A percentile compares a stretch with the other conserved stretches of the same genome.
Conservation (phyloP, 768 basidiomycete genomes). For the Pholiota conissans region DNA sequence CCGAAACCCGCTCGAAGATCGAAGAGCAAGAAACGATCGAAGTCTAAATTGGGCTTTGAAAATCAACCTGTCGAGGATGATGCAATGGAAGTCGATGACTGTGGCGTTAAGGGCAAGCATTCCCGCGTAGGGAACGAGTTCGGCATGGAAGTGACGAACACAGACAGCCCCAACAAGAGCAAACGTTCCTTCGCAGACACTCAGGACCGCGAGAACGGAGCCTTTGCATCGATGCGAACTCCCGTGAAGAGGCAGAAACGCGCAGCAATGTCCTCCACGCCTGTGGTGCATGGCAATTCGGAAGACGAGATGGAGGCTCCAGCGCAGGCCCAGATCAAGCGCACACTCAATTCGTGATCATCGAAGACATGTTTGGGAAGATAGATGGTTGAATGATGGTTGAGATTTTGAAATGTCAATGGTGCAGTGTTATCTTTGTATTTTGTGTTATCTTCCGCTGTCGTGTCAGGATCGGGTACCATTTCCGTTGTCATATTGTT, state of each 20-base stretch:
- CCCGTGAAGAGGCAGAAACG: slow-evolving; percentile 35
- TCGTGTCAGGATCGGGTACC: slow-evolving; percentile 6
- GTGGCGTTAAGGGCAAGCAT: slow-evolving; percentile 17
- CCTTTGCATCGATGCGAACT: slow-evolving; percentile 21
- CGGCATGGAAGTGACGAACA: slow-evolving; percentile 46
- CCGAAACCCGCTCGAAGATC: slow-evolving; percentile 46
- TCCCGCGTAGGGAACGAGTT: slow-evolving; percentile 27
- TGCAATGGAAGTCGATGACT: slow-evolving; percentile 29
- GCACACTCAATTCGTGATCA: slow-evolving; percentile 14
- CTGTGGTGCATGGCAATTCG: slow-evolving; percentile 19
- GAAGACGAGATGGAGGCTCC: slow-evolving; percentile 33
- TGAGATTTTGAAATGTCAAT: slow-evolving; percentile 10
- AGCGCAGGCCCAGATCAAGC: slow-evolving; percentile 22
- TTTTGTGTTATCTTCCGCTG: slow-evolving; percentile 13
- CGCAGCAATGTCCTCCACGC: slow-evolving; percentile 13
- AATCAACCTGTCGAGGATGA: slow-evolving; percentile 25
- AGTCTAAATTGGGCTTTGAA: slow-evolving; percentile 23
- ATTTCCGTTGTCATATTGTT: slow-evolving; percentile 19
- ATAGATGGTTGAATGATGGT: slow-evolving; percentile 4
- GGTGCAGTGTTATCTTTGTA: slow-evolving; percentile 22
- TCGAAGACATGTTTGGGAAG: neutral
- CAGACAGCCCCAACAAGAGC: slow-evolving; percentile 35
- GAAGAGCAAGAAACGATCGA: slow-evolving; percentile 34
- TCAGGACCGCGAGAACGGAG: slow-evolving; percentile 22
- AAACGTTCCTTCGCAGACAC: slow-evolving; percentile 35